Evolutionary conservation across 2,329 filamentous ascomycete species (phyloP).

Genomic region (Fusarium palustre): DNA sequence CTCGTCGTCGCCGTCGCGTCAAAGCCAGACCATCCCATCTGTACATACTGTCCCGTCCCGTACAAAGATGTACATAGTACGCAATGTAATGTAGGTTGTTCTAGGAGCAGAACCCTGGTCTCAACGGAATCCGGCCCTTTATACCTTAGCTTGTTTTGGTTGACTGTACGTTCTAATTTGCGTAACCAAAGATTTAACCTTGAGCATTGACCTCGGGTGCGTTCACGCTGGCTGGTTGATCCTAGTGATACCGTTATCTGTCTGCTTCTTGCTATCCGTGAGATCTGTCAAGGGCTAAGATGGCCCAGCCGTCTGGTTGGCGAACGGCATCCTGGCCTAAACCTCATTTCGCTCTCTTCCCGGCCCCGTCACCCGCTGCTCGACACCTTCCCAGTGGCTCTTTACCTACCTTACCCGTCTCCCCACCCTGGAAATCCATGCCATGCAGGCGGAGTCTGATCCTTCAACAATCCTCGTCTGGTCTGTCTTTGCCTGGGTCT

Average conservation of each 20-base stretch:
- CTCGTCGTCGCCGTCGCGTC: slow-evolving; percentile 9
- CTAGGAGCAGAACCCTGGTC: slow-evolving; percentile 21
- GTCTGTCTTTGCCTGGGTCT: slow-evolving; percentile 33
- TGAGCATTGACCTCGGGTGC: slow-evolving; percentile 12
- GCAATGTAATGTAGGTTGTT: neutral
- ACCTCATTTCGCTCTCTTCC: slow-evolving; percentile 48
- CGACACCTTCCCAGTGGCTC: slow-evolving; percentile 46
- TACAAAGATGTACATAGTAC: neutral
- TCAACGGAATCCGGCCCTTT: slow-evolving; percentile 38
- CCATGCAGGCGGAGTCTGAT: slow-evolving; percentile 46
- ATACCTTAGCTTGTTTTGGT: slow-evolving; percentile 35
- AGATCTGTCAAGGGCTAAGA: slow-evolving; percentile 46
- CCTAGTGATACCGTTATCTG: slow-evolving; percentile 39
- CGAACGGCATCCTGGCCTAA: slow-evolving; percentile 42
- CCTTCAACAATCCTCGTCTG: slow-evolving; percentile 45
- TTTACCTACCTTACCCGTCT: slow-evolving; percentile 44
- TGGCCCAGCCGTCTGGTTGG: slow-evolving; percentile 47
- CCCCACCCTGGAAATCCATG: slow-evolving; percentile 38
- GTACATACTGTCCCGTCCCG: neutral
- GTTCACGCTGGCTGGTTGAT: slow-evolving; percentile 6
- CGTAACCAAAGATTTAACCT: slow-evolving; percentile 15
- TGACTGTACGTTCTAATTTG: slow-evolving; percentile 26
- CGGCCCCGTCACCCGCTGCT: slow-evolving; percentile 48
- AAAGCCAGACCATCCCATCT: slow-evolving; percentile 7
- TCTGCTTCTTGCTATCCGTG: slow-evolving; percentile 32